Evolutionary conservation across 495 filamentous ascomycete species (phyloP).

Genomic region (Penicillium manginii): DNA sequence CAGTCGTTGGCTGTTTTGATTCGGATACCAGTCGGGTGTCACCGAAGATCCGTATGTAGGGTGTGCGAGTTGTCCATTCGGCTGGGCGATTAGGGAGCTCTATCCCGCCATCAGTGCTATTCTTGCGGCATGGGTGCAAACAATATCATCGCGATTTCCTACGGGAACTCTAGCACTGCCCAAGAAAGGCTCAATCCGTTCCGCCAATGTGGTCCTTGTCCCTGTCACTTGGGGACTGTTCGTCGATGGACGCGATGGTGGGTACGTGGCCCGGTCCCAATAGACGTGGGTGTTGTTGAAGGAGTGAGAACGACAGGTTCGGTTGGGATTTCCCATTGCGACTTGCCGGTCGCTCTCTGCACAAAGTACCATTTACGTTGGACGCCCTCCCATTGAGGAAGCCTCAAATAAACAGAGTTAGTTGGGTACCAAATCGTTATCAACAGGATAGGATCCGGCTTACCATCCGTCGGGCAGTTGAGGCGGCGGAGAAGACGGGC

Average conservation of each 20-base stretch:
- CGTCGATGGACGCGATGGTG: constrained; percentile 21
- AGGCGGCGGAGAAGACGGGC: constrained; percentile 71
- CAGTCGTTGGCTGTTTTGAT: constrained; percentile 17
- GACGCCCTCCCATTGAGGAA: constrained; percentile 79
- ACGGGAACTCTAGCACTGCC: constrained; percentile 34
- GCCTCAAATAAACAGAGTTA: constrained; percentile 42
- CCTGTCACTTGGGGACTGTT: constrained; percentile 20
- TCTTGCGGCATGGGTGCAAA: constrained; percentile 24
- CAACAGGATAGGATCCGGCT: constrained; percentile 18
- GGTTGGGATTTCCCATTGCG: constrained; percentile 79
- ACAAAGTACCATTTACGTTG: constrained; percentile 81
- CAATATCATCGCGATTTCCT: constrained; percentile 31
- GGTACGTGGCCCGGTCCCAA: constrained; percentile 35
- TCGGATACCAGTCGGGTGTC: constrained; percentile 23
- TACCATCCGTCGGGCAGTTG: constrained; percentile 72
- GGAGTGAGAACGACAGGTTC: constrained; percentile 54
- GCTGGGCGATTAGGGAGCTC: constrained; percentile 31
- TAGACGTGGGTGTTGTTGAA: constrained; percentile 38
- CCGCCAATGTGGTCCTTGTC: constrained; percentile 17
- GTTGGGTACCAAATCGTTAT: background rate
- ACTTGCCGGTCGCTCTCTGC: constrained; percentile 71
- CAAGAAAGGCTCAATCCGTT: constrained; percentile 19
- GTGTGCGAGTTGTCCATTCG: constrained; percentile 20
- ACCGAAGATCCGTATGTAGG: constrained; percentile 18
- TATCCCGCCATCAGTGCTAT: constrained; percentile 38